Base-by-base conservation (phyloP, 192 early-diverging fungal species). In the Backusella luteola region DNA sequence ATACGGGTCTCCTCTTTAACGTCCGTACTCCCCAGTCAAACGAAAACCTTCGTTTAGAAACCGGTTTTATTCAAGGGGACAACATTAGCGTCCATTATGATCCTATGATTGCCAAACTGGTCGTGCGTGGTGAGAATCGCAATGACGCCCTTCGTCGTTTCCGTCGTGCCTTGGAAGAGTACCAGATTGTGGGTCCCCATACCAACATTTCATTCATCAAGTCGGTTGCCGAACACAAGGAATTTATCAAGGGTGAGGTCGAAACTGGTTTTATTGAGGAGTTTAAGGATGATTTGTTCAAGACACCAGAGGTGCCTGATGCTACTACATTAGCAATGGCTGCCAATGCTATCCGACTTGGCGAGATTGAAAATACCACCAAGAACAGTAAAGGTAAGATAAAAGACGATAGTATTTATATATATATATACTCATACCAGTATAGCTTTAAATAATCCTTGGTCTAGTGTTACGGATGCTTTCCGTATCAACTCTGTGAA, bases 141-240 rank as follows among this genome's bases (percentile, higher is more conserved):
- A 86, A 85, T 19, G 94, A 92, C 36, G 97, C 97, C 1, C 83
- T 99, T 72, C 87, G 94, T 6, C 86, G 89, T 21, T 85, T 99
- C 71, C 81, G 92, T 39, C 92, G 89, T 76, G 94, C 97, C 1
- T 85, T 99, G 69, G 90, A 85, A 34, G 90, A 95, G 74, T 96
- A 97, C 80, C 89, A 97, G 81, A 91, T 98, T 35, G 95, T 94
- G 9, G 97, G 97, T 6, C 86, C 93, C 69, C 90, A 93, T 80
- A 99, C 97, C 32, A 99, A 99, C 85, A 95, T 99, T 73, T 91
- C 91, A 41, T 99, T 99, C 80, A 88, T 99, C 66, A 89, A 92
- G 77, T 85, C 85, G 4, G 88, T 99, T 29, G 89, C 91, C 0
- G 74, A 88, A 15, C 94, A 96, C 80, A 92, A 93, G 4, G 91